Conservation (phyloP, 352 stramenopile species). For the Phytophthora pini region DNA sequence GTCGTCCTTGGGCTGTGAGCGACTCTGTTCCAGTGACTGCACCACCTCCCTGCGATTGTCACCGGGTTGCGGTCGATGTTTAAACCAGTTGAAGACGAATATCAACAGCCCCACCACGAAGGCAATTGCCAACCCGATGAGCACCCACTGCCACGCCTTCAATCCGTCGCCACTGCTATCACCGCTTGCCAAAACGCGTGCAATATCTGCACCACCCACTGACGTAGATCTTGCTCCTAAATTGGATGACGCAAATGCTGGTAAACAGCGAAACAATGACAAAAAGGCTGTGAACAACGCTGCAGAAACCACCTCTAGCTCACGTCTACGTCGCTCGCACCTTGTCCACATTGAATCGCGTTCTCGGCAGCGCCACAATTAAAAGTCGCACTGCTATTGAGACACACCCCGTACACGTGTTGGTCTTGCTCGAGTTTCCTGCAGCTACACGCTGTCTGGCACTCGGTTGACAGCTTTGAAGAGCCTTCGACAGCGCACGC, state of each 20-base stretch:
- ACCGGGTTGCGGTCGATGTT: conserved; percentile 42
- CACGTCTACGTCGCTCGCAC: background rate
- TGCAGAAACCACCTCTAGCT: background rate
- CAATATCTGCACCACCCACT: background rate
- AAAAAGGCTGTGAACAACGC: background rate
- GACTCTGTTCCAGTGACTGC: conserved; percentile 31
- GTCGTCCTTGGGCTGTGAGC: conserved; percentile 39
- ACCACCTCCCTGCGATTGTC: conserved; percentile 44
- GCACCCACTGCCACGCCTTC: conserved; percentile 43
- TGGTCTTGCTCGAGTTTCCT: conserved; percentile 19
- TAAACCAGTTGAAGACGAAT: conserved; percentile 62
- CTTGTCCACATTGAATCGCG: conserved; percentile 20
- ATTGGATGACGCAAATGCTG: conserved; percentile 6
- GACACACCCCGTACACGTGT: conserved; percentile 19
- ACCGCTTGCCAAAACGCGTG: conserved; percentile 8
- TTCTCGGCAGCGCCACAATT: conserved; percentile 18
- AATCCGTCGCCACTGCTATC: conserved; percentile 15
- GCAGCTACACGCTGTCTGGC: conserved; percentile 28
- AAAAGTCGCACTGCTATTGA: conserved; percentile 17
- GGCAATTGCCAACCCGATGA: conserved; percentile 43
- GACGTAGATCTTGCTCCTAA: conserved; percentile 5
- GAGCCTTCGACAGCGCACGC: conserved; percentile 14
- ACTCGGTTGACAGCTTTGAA: conserved; percentile 12
- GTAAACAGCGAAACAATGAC: background rate
- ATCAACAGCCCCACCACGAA: conserved; percentile 38